Evolutionary conservation across 768 basidiomycete genomes (phyloP), one percentile per base, ranked within the genome.

Genomic region (Suillus discolor): DNA sequence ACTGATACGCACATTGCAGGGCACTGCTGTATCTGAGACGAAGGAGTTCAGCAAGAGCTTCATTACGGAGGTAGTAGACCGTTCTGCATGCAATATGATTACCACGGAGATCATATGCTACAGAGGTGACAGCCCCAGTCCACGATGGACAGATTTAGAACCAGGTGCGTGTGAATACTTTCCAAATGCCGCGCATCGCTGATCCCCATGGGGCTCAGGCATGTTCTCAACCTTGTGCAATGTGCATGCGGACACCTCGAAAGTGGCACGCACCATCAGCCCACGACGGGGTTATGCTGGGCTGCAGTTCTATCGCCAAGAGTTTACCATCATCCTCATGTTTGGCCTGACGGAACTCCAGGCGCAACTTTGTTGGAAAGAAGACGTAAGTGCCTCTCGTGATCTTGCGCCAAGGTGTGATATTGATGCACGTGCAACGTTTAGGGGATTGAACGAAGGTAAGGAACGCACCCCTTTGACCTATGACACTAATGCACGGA

Each of bases 331-430:
- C 31, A 74, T 83, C 42, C 66, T 85, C 61, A 76, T 74, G 61
- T 81, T 83, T 47, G 84, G 84, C 0, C 55, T 79, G 47, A 82
- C 84, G 0, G 84, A 85, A 59, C 57, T 84, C n/a, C 79, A 82
- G 62, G 83, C 83, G 0, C 80, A 82, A 49, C 76, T 84, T 20
- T 70, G 75, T 11, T 85, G 84, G 84, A 72, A 67, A 53, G 82
- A 84, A 61, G 67, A 78, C 55, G 78, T 79, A 73, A 44, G 77
- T 79, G 66, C 25, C 64, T 42, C 25, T 28, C 9, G 9, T 41
- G 16, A 36, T 39, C 25, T 18, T 64, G 20, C 16, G 23, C 18
- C 28, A 25, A 62, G 53, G 5, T 53, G 20, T 38, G 36, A 36
- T 34, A 23, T 38, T 67, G 42, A 67, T 66, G 36, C 54, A 55